Base-by-base conservation (phyloP, 768 basidiomycete species). In the Kwoniella sp. region DNA sequence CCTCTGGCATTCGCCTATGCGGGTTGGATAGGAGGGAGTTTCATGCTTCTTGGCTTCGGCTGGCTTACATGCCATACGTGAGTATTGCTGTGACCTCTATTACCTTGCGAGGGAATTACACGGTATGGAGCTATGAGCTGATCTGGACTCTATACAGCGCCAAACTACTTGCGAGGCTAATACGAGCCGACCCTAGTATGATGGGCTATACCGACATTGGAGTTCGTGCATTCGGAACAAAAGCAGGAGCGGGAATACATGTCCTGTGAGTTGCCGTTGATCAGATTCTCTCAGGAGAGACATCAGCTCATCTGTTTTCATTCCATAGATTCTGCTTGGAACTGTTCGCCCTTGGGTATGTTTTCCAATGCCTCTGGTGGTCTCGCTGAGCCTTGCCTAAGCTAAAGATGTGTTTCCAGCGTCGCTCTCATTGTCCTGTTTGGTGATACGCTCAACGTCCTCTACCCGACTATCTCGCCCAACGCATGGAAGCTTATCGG, bases 201-300 rank as follows among this genome's bases (percentile, higher is more conserved):
- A 85, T 86, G 26, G 92, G 93, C 4, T 97, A 96, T 77, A 86
- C 91, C 2, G 94, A 97, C 74, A 90, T 96, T 67, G 92, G 90
- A 28, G 85, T 86, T 63, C 92, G 90, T 74, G 93, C 94, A 0
- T 95, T 94, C 80, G 94, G 94, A 1, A 84, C 85, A 8, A 84
- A 84, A 51, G 89, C 89, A 0, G 87, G 86, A 30, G 82, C 86
- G 0, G 71, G 63, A 11, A 75, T 79, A 20, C 74, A 75, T 59
- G 56, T 76, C 25, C 52, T 81, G 78, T 79, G 50, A 66, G 78
- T 69, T 5, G 13, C 25, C n/a, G n/a, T n/a, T n/a, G n/a, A n/a
- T n/a, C n/a, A n/a, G n/a, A n/a, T n/a, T n/a, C n/a, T n/a, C n/a
- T n/a, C n/a, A n/a, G n/a, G n/a, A n/a, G n/a, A n/a, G 34, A 29